phyloP scores from a whole-genome alignment of 805 yeast genomes.

The Myxozyma neotropica region DNA sequence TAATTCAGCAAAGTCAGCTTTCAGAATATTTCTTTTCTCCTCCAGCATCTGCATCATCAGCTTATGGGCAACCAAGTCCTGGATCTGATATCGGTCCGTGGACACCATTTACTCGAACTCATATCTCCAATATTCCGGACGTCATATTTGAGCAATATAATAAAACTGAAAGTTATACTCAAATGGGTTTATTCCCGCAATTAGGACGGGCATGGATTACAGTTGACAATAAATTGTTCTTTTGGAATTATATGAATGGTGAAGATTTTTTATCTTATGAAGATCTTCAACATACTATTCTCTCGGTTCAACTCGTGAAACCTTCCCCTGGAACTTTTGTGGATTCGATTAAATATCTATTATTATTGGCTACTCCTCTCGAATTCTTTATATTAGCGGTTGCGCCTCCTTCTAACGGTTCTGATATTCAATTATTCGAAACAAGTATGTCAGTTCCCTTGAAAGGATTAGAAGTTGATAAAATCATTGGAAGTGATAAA shows the following conservation, averaged over 20 bases:
- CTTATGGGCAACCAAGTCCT: conserved; percentile 2
- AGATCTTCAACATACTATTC: conserved; percentile 74
- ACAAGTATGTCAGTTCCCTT: conserved; percentile 80
- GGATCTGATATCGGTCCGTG: conserved; percentile 35
- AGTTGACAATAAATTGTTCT: conserved; percentile 73
- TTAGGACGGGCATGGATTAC: conserved; percentile 84
- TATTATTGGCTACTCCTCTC: conserved; percentile 77
- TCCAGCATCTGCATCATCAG: neutral
- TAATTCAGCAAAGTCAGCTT: conserved; percentile 39
- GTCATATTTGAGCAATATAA: conserved; percentile 72
- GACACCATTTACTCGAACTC: conserved; percentile 74
- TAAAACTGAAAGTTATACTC: conserved; percentile 62
- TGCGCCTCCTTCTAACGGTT: conserved; percentile 49
- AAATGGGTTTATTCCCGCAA: conserved; percentile 82
- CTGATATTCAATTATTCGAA: conserved; percentile 67
- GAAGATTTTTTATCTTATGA: conserved; percentile 79
- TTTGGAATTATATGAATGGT: conserved; percentile 76
- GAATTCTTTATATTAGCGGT: conserved; percentile 78
- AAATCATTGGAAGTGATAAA: conserved; percentile 58
- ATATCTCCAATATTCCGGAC: conserved; percentile 76
- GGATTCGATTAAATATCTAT: conserved; percentile 68
- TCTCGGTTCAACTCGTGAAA: conserved; percentile 72
- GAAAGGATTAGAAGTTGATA: conserved; percentile 69
- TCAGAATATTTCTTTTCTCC: conserved; percentile 37
- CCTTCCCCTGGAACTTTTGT: conserved; percentile 84